phyloP scores from a whole-genome alignment of 2,329 filamentous ascomycete species.

The Xylariaceae sp. region DNA sequence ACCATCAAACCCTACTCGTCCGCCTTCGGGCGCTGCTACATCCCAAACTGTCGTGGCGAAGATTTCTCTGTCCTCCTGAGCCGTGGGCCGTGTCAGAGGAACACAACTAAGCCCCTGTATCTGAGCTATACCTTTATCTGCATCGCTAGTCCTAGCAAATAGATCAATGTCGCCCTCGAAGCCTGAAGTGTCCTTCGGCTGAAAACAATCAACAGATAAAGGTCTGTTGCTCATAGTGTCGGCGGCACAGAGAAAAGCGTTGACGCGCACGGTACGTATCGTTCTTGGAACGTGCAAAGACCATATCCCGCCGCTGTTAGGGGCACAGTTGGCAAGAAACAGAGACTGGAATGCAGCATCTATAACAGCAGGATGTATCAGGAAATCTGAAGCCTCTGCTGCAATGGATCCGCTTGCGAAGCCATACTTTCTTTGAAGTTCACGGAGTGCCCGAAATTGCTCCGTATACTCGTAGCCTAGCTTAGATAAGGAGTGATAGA shows the following conservation, averaged over 20 bases:
- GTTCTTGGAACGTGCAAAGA: constrained; percentile 23
- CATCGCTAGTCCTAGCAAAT: background rate
- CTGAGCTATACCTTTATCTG: constrained; percentile 27
- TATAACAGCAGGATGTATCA: constrained; percentile 33
- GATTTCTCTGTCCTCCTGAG: constrained; percentile 18
- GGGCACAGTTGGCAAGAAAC: constrained; percentile 17
- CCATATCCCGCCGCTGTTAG: constrained; percentile 19
- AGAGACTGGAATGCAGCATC: constrained; percentile 36
- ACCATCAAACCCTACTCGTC: no score
- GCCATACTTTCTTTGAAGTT: constrained; percentile 24
- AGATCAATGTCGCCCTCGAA: constrained; percentile 17
- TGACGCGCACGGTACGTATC: constrained; percentile 19
- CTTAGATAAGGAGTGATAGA: constrained; percentile 24
- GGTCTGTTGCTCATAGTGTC: background rate
- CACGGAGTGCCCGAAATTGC: constrained; percentile 25
- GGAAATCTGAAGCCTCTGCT: constrained; percentile 4
- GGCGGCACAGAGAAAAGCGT: constrained; percentile 19
- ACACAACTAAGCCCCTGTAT: constrained; percentile 19
- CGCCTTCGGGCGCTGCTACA: constrained; percentile 4
- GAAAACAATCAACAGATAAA: background rate
- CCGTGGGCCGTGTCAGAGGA: constrained; percentile 2
- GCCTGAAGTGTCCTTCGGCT: background rate
- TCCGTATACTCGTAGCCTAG: constrained; percentile 29
- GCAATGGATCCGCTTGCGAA: constrained; percentile 17
- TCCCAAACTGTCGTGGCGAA: constrained; percentile 19